These are phyloP conservation scores for Henckelia pumila DNA, from an alignment of 257 asterid genomes.

Conservation along the genomic window DNA sequence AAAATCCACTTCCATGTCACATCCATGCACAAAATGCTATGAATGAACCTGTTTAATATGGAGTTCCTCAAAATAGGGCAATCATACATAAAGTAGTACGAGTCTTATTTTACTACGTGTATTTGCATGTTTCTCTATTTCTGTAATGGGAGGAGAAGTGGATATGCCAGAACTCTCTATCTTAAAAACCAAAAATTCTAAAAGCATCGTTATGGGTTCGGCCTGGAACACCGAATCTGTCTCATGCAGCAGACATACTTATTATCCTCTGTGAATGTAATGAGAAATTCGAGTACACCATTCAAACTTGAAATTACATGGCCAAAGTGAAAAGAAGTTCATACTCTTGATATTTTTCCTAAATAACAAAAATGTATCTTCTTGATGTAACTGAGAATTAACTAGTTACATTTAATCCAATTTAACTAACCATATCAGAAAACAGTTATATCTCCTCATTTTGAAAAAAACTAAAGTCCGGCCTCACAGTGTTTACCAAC, in stretches of 20 bases:
- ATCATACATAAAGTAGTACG: background rate
- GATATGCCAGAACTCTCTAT: background rate
- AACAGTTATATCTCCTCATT: background rate
- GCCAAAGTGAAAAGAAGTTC: background rate
- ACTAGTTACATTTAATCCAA: background rate
- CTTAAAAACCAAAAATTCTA: background rate
- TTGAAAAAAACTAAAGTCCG: background rate
- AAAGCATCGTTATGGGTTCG: background rate
- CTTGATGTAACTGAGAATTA: background rate
- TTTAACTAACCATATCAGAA: too few species aligned
- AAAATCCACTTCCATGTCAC: background rate
- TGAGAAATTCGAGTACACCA: background rate
- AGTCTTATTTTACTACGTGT: background rate
- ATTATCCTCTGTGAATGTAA: background rate
- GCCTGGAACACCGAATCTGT: background rate
- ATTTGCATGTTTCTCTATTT: background rate
- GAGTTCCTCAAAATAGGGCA: background rate
- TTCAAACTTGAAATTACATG: background rate
- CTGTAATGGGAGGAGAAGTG: background rate
- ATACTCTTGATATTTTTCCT: background rate
- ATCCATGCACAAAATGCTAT: background rate
- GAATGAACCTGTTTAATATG: background rate
- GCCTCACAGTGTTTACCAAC: background rate
- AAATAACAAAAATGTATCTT: background rate
- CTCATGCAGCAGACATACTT: background rate